phyloP scores from a whole-genome alignment of 306 rosid species.

The Psophocarpus tetragonolobus region DNA sequence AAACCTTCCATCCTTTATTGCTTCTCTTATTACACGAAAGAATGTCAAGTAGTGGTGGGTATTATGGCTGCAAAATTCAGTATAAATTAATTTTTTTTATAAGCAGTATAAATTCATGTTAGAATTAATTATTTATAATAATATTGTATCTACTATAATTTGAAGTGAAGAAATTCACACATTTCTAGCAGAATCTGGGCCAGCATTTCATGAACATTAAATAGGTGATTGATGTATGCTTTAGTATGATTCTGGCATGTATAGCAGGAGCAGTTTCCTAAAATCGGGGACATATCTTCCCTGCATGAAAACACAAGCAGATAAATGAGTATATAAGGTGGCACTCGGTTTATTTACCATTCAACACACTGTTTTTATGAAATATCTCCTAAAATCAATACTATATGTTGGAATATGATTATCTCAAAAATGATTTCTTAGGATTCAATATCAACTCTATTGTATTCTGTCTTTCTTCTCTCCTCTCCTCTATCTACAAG shows the following conservation, averaged over 20 bases:
- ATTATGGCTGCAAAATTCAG: conserved; percentile 75
- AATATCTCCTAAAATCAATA: neutral
- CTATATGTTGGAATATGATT: neutral
- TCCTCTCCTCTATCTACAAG: neutral
- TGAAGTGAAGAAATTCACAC: conserved; percentile 44
- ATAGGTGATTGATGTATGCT: conserved; percentile 88
- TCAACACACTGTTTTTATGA: neutral
- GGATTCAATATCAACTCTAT: neutral
- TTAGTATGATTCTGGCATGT: conserved; percentile 85
- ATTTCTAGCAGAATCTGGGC: conserved; percentile 85
- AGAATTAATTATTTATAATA: neutral
- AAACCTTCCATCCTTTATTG: conserved; percentile 74
- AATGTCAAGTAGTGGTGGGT: conserved; percentile 83
- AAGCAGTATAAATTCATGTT: conserved; percentile 17
- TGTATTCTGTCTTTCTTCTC: neutral
- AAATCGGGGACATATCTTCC: conserved; percentile 72
- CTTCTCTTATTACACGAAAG: conserved; percentile 72
- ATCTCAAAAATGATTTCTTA: neutral
- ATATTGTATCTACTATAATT: neutral
- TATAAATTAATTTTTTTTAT: conserved; percentile 16
- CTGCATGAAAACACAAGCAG: conserved; percentile 50
- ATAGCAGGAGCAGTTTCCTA: conserved; percentile 70
- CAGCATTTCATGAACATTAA: conserved; percentile 95
- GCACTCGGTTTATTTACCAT: neutral
- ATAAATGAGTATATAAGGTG: conserved; percentile 4